phyloP scores from a whole-genome alignment of 2,329 filamentous ascomycete species.

The Pyrenophora teres region DNA sequence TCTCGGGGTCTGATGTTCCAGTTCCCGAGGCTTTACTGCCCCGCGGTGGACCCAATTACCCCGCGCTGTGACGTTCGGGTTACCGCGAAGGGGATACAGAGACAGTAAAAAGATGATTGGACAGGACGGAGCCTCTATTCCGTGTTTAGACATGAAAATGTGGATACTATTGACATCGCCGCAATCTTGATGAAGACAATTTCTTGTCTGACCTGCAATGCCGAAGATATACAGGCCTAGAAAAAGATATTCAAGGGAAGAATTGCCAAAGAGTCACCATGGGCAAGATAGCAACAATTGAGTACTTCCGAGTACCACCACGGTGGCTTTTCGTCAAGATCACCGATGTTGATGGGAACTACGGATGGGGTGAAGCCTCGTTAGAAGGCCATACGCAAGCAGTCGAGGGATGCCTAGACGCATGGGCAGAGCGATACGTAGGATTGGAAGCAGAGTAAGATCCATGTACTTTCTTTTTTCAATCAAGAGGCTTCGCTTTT shows the following conservation, averaged over 20 bases:
- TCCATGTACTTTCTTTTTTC: accelerated
- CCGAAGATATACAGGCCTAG: no score
- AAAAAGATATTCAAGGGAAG: not conserved
- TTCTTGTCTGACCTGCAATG: not conserved
- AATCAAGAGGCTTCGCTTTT: no score
- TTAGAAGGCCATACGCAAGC: constrained; percentile 75
- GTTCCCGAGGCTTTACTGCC: constrained; percentile 31
- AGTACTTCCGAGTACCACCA: constrained; percentile 76
- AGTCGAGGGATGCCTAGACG: constrained; percentile 74
- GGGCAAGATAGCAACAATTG: constrained; percentile 68
- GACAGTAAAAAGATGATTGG: not conserved
- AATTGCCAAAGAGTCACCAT: constrained; percentile 48
- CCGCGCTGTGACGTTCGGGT: constrained; percentile 34
- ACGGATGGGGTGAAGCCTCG: constrained; percentile 76
- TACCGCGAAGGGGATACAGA: constrained; percentile 12
- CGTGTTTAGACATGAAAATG: not conserved
- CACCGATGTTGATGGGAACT: constrained; percentile 65
- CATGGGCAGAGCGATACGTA: constrained; percentile 64
- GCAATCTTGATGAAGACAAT: not conserved
- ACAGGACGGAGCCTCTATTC: no score
- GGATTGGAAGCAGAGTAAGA: constrained; percentile 72
- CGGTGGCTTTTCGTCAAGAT: constrained; percentile 81
- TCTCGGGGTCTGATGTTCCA: constrained; percentile 35
- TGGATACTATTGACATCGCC: not conserved
- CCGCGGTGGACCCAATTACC: constrained; percentile 26